Base-by-base conservation (phyloP, 225 moss, liverwort and hornwort species). In the Pseudisothecium myosuroides region DNA sequence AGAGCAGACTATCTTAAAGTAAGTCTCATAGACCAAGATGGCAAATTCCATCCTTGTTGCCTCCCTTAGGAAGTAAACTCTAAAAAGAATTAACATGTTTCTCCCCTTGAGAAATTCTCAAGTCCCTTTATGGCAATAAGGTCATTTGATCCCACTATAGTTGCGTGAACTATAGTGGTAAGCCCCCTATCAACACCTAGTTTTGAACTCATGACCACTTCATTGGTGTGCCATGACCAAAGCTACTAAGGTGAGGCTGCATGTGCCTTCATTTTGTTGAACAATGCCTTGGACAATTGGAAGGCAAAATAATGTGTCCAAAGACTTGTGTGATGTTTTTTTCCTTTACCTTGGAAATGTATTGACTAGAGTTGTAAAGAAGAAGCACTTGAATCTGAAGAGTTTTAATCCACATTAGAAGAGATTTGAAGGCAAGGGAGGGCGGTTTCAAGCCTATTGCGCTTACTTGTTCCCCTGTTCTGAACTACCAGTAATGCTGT, bases 141-240 rank as follows among this genome's bases (percentile, higher is more conserved):
- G 8, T 37, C 67, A 67, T 37, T 67, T 67, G 67, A 37, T 9
- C 1, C 21, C 5, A n/a, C 10, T 4, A 21, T 21, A 21, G 37
- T n/a, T n/a, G 22, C 6, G 1, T 0, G 1, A 3, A 37, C 37
- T 67, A 20, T 67, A 1, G 37, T 37, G 67, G 67, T 36, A 36
- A 37, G n/a, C n/a, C 37, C n/a, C 21, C 6, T 0, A 0, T 4
- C 67, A 12, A 67, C 12, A 32, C 6, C 6, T 4, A 0, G 12
- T 12, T 67, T n/a, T 67, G 21, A 37, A 28, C 12, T 67, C 37
- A 67, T 2, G 6, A 36, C 6, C 5, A 66, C 18, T 0, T 36
- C 20, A 36, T 36, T 66, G 3, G 3, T 65, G 32, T 36, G 6
- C 36, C 36, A 19, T 36, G 52, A 5, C 52, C 16, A 52, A 52